phyloP scores from a whole-genome alignment of 768 basidiomycete genomes.

The Mycena epipterygia region DNA sequence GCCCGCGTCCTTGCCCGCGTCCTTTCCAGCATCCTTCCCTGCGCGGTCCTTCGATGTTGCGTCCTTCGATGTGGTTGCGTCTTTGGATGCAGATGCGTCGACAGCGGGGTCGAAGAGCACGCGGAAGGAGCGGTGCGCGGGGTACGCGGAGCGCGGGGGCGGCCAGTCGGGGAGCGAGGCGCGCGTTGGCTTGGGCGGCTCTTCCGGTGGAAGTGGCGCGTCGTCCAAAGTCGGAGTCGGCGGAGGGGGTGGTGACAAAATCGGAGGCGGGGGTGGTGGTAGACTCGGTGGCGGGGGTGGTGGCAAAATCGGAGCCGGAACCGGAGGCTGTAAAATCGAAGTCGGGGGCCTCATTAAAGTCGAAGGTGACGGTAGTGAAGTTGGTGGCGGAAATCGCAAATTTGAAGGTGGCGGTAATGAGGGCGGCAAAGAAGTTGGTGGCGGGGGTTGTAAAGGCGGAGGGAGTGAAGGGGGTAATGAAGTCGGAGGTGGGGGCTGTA shows the following conservation, averaged over 20 bases:
- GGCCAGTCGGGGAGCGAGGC: slow-evolving; percentile 68
- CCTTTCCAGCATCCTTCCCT: background rate
- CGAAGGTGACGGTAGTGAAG: background rate
- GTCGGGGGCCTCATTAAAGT: too few relatives aligned
- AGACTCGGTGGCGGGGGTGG: slow-evolving; percentile 25
- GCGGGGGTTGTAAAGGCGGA: slow-evolving; percentile 39
- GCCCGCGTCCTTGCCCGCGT: slow-evolving; percentile 11
- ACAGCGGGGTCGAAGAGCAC: slow-evolving; percentile 73
- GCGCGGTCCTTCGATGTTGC: too few relatives aligned
- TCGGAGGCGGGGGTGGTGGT: slow-evolving; percentile 6
- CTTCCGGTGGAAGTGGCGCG: too few relatives aligned
- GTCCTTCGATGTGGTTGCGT: slow-evolving; percentile 7
- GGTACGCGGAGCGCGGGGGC: slow-evolving; percentile 64
- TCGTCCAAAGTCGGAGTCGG: slow-evolving; percentile 34
- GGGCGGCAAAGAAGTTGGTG: slow-evolving; percentile 42
- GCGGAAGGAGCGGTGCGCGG: slow-evolving; percentile 63
- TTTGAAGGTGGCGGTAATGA: slow-evolving; percentile 8
- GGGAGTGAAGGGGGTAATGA: slow-evolving; percentile 13
- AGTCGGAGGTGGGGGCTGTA: slow-evolving; percentile 45
- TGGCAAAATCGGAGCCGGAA: too few relatives aligned
- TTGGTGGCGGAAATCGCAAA: background rate
- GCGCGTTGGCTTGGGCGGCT: background rate
- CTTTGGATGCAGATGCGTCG: slow-evolving; percentile 55
- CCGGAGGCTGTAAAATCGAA: too few relatives aligned
- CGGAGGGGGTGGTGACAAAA: slow-evolving; percentile 26